Base-by-base conservation (phyloP, 176 grass and related monocot species). In the Panicum miliaceum region DNA sequence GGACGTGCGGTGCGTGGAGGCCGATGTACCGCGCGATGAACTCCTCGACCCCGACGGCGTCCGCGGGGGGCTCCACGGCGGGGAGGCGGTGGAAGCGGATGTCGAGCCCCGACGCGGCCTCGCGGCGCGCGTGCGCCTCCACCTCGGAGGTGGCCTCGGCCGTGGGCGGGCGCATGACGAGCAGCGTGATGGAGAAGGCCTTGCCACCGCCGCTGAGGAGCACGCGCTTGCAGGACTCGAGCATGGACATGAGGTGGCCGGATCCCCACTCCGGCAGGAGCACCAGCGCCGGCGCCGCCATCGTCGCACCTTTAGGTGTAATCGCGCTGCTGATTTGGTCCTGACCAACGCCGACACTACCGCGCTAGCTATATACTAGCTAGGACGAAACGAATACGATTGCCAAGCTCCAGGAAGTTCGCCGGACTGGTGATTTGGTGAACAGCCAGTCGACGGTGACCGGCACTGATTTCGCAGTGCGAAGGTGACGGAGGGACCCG, bases 171-270 rank as follows among this genome's bases (percentile, higher is more conserved):
- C 73, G 62, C 52, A 90, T 80, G 71, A 92, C 47, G 14, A 95
- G 79, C 58, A 92, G 63, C 13, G 82, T 88, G 87, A 90, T 75
- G 79, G 85, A 90, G 73, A 89, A 86, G 60, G 52, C 59, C 8
- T 35, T 34, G 27, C 29, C 40, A 25, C 52, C 58, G 72, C 6
- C 9, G 35, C 48, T 37, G 47, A 82, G 87, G 74, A 94, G 81
- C 60, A 94, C 51, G 62, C 88, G 84, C 86, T 92, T 92, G 74
- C 82, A 84, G 16, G 83, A 76, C 74, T 95, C 93, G 29, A 95
- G 15, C 90, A 92, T 88, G 78, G 93, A 81, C 52, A 89, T 83
- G 79, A 95, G 85, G 82, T 92, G 93, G 22, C 93, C 85, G 15
- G 79, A 11, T 60, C 82, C 85, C 85, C 80, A 92, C 32, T 81